Evolutionary conservation across 192 early-diverging fungal species (phyloP), one percentile per base, ranked within the genome.

Genomic region (Coemansia sp.): DNA sequence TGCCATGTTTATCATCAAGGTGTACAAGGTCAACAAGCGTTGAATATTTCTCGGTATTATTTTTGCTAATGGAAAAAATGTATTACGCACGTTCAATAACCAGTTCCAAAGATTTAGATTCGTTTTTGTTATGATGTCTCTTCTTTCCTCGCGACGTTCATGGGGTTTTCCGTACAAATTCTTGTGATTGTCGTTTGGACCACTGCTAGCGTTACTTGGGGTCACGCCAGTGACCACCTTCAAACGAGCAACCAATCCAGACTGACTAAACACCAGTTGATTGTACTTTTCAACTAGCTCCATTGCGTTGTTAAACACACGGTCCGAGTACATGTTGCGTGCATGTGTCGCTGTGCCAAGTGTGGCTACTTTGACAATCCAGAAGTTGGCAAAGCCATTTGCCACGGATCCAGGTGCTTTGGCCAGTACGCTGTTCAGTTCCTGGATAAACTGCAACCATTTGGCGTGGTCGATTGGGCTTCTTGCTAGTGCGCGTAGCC

Each of bases 1-100:
- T 38, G 64, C 73, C 18, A 52, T 71, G 29, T 26, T 72, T 7
- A 74, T 73, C 53, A 60, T 82, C 63, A 61, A 62, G 20, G 57
- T 74, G 1, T 78, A 68, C 69, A 73, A 77, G 48, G 68, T 76
- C 12, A 75, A 78, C 57, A 82, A 76, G 69, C 74, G 75, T 3
- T 82, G 52, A 27, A 24, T 37, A 32, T 27, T 4, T 45, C 52
- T 41, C 37, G 7, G 32, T 32, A 32, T 59, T n/a, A 45, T 59
- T 49, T 43, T 43, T 12, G 16, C 41, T n/a, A 43, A 43, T 45
- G 4, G 16, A 13, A 45, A 45, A 10, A 45, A 35, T 35, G 32
- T 10, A 35, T 35, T 35, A 35, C 32, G 9, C 32, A 35, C 1
- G 32, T 1, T 35, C 8, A 7, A 35, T 35, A 35, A 35, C 8